phyloP scores from a whole-genome alignment of 1,284 basidiomycete genomes.

The Coniferiporia weirii region DNA sequence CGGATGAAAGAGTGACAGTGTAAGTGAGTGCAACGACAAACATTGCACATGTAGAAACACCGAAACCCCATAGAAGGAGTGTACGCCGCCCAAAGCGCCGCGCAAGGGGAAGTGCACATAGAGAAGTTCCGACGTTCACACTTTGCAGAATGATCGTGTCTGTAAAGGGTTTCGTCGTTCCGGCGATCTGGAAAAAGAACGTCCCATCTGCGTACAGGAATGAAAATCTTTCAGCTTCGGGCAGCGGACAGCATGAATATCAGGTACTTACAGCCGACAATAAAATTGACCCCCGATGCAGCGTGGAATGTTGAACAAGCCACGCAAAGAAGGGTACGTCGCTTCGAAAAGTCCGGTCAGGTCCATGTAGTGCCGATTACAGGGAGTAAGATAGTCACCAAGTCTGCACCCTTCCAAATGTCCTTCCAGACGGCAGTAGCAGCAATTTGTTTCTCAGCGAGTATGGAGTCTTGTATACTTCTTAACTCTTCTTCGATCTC shows the following conservation, averaged over 20 bases:
- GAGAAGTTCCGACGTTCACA: slow-evolving; percentile 17
- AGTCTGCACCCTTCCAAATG: slow-evolving; percentile 19
- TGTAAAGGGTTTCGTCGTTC: slow-evolving; percentile 18
- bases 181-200: slow-evolving; percentile 21
- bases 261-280: slow-evolving; percentile 11
- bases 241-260: not conserved
- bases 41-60: slow-evolving; percentile 11
- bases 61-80: slow-evolving; percentile 17
- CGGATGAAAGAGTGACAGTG: slow-evolving; percentile 4
- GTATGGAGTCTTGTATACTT: slow-evolving; percentile 15
- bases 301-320: slow-evolving; percentile 20
- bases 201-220: slow-evolving; percentile 10
- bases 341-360: not conserved
- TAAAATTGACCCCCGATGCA: slow-evolving; percentile 17
- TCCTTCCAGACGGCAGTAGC: slow-evolving; percentile 14
- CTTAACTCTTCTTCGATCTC: slow-evolving; percentile 17
- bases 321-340: slow-evolving; percentile 19
- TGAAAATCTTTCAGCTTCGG: not conserved
- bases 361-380: not conserved
- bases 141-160: slow-evolving; percentile 19
- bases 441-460: slow-evolving; percentile 8
- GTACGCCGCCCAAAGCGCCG: slow-evolving; percentile 18
- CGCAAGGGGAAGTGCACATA: slow-evolving; percentile 13
- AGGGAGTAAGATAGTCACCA: slow-evolving; percentile 5
- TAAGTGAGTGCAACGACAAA: slow-evolving; percentile 18